Conservation (phyloP, 306 rosid genomes). For the Lathyrus oleraceus region DNA sequence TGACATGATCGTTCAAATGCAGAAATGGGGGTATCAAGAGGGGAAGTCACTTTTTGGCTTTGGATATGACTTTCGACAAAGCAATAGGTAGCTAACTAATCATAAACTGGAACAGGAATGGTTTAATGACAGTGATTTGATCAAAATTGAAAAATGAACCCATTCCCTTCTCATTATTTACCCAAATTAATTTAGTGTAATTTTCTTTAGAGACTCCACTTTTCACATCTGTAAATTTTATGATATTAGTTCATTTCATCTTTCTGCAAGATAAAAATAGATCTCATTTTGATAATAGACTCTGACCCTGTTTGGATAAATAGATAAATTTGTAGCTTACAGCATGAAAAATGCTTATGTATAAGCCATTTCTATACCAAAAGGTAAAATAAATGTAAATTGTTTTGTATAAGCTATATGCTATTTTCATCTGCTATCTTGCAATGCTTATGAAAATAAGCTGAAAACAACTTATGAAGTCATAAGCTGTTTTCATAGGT, state of each 20-base stretch:
- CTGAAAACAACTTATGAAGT: no score
- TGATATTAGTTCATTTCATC: constrained; percentile 30
- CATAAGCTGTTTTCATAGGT: no score
- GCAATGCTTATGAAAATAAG: no score
- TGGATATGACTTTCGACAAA: constrained; percentile 99
- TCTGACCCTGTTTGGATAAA: no score
- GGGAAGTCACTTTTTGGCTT: constrained; percentile 95
- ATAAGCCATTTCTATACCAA: no score
- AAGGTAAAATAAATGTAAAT: no score
- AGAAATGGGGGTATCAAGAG: constrained; percentile 86
- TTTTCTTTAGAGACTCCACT: background rate
- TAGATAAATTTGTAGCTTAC: no score
- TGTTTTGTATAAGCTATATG: no score
- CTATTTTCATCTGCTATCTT: no score
- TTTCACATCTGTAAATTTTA: background rate
- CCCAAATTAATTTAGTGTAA: constrained; percentile 3
- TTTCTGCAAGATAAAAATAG: background rate
- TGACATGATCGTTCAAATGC: constrained; percentile 87
- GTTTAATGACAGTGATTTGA: background rate
- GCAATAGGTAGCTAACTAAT: constrained; percentile 71
- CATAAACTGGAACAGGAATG: background rate
- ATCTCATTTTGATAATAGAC: background rate
- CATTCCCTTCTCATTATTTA: constrained; percentile 16
- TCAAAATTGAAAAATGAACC: background rate
- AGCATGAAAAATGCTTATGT: no score